These are phyloP conservation scores for Pyrenophora teres DNA, from an alignment of 2,329 filamentous ascomycete genomes.

Conservation along the genomic window DNA sequence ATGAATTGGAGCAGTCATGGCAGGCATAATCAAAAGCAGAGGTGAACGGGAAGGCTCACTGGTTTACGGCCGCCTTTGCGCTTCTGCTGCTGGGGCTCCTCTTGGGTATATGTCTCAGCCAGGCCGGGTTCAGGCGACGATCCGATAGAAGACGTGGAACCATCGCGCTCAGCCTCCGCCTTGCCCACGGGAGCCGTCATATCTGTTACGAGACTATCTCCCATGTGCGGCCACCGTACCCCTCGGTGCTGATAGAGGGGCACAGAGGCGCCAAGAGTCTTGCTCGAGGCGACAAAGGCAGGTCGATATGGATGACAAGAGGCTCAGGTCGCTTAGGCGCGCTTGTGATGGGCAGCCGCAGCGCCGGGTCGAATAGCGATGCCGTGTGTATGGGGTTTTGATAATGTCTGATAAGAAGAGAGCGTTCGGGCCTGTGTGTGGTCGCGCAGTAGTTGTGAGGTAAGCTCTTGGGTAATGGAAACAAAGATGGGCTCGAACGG, in stretches of 20 bases:
- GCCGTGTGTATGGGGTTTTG: conserved; percentile 46
- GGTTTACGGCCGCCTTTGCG: conserved; percentile 97
- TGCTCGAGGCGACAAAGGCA: conserved; percentile 41
- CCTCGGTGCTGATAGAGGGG: conserved; percentile 47
- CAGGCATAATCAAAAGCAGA: conserved; percentile 13
- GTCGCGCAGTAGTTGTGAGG: conserved; percentile 51
- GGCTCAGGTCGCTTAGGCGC: conserved; percentile 46
- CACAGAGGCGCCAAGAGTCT: conserved; percentile 41
- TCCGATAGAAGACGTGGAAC: conserved; percentile 55
- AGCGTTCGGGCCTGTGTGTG: conserved; percentile 38
- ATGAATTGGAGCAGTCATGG: conserved; percentile 29
- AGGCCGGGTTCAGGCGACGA: conserved; percentile 55
- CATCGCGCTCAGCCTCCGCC: conserved; percentile 51
- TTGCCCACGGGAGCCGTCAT: conserved; percentile 54
- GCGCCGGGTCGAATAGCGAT: conserved; percentile 41
- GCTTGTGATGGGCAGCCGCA: conserved; percentile 40
- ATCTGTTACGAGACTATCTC: conserved; percentile 53
- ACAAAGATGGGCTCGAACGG: conserved; percentile 38
- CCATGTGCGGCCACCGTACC: conserved; percentile 56
- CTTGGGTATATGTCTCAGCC: conserved; percentile 48
- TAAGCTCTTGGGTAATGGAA: conserved; percentile 57
- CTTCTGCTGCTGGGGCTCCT: conserved; percentile 69
- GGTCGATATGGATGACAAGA: conserved; percentile 27
- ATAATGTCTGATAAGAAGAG: conserved; percentile 52
- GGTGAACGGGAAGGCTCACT: conserved; percentile 61